These are phyloP conservation scores for Platismatia glauca DNA, from an alignment of 495 filamentous ascomycete genomes.

Conservation along the genomic window DNA sequence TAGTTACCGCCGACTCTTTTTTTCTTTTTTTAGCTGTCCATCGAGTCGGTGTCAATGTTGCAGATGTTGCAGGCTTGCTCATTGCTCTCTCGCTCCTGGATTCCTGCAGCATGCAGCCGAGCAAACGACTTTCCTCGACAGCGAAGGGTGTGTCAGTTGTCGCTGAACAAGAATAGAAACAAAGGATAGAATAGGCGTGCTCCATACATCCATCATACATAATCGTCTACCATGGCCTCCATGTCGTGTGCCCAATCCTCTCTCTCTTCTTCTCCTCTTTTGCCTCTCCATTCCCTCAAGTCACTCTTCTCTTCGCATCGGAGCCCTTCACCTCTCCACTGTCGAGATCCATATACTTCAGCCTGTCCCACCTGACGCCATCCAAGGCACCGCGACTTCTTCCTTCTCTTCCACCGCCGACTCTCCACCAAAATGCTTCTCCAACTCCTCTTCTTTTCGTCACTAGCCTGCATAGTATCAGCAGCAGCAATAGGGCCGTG, in stretches of 20 bases:
- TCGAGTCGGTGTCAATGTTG: too few relatives aligned
- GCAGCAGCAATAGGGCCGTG: conserved; percentile 14
- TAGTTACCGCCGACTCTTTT: conserved; percentile 10
- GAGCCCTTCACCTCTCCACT: background rate
- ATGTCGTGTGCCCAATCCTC: background rate
- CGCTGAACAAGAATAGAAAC: conserved; percentile 10
- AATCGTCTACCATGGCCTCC: conserved; percentile 6
- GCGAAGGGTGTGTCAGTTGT: background rate
- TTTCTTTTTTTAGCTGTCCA: too few relatives aligned
- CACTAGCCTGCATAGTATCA: conserved; percentile 10
- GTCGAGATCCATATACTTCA: background rate
- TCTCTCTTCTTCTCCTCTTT: conserved; percentile 5
- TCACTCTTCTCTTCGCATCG: background rate
- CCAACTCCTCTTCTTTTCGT: conserved; percentile 8
- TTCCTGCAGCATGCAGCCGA: too few relatives aligned
- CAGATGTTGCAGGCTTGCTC: too few relatives aligned
- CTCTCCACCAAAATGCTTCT: conserved; percentile 12
- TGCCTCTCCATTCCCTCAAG: background rate
- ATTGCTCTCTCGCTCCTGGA: too few relatives aligned
- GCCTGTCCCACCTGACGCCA: background rate
- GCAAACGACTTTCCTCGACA: too few relatives aligned
- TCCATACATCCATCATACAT: background rate
- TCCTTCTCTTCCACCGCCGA: background rate
- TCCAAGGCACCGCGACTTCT: background rate
- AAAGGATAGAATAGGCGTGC: background rate